A percentile compares a stretch with the other conserved stretches of the same genome.
phyloP scores from a whole-genome alignment of 371 early-diverging fungal species.

The Blakeslea trispora region DNA sequence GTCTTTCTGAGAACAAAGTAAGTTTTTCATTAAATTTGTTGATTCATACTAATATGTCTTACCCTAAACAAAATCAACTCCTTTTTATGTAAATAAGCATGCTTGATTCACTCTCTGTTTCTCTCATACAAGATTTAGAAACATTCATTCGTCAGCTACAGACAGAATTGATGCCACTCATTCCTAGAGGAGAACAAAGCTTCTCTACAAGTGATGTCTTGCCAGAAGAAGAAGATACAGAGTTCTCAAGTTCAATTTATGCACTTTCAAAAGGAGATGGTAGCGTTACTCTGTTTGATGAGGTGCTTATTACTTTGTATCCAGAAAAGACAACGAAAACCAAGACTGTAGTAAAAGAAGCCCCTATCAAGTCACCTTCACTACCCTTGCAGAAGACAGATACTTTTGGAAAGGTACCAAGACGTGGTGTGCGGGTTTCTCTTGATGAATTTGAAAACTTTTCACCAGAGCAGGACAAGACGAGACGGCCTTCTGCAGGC shows the following conservation, averaged over 20 bases:
- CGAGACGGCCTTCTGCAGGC: slow-evolving; percentile 10
- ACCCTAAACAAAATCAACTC: too few species aligned
- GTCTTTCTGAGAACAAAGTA: slow-evolving; percentile 56
- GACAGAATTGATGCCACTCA: slow-evolving; percentile 20
- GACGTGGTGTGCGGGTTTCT: slow-evolving; percentile 5
- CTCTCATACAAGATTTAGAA: slow-evolving; percentile 32
- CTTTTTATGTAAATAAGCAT: too few species aligned
- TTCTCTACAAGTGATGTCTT: neutral
- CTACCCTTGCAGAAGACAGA: neutral
- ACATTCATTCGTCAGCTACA: slow-evolving; percentile 24
- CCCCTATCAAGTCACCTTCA: neutral
- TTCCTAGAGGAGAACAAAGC: neutral
- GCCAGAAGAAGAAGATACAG: slow-evolving; percentile 24
- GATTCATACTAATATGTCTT: neutral
- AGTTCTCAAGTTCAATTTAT: slow-evolving; percentile 36
- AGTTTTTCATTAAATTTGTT: slow-evolving; percentile 2
- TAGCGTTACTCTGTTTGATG: slow-evolving; percentile 19
- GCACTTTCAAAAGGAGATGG: slow-evolving; percentile 30
- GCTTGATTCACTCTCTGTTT: slow-evolving; percentile 21
- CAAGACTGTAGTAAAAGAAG: slow-evolving; percentile 1
- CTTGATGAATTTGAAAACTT: slow-evolving; percentile 4
- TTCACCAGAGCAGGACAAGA: neutral
- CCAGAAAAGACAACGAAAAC: slow-evolving; percentile 17
- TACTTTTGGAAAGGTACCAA: neutral
- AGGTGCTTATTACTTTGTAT: slow-evolving; percentile 28